phyloP scores from a whole-genome alignment of 257 asterid species.

The Paraleonurus japonicus region DNA sequence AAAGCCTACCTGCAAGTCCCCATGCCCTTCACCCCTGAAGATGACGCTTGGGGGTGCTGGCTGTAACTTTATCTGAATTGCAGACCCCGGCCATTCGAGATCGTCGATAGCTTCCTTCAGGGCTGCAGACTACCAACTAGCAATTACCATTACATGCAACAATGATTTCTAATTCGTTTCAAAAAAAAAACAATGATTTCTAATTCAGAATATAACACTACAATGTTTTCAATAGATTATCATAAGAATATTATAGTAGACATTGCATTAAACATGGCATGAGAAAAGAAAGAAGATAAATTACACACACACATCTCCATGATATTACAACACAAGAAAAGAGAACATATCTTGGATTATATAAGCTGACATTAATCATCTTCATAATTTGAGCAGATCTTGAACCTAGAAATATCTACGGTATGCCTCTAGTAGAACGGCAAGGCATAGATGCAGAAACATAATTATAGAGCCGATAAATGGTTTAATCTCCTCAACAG shows the following conservation, averaged over 20 bases:
- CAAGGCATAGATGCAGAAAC: too few species aligned
- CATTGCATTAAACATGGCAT: neutral
- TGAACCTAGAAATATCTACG: too few species aligned
- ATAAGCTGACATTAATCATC: neutral
- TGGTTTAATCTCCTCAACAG: neutral
- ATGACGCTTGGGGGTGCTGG: slow-evolving; percentile 85
- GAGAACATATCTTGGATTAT: neutral
- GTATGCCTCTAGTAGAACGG: too few species aligned
- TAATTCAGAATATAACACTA: neutral
- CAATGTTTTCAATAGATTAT: neutral
- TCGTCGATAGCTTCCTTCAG: slow-evolving; percentile 96
- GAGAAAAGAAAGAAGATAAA: neutral
- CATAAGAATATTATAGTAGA: neutral
- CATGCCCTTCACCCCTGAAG: slow-evolving; percentile 93
- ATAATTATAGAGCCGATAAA: neutral
- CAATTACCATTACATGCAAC: slow-evolving; percentile 11
- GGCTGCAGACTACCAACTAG: slow-evolving; percentile 73
- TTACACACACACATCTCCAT: neutral
- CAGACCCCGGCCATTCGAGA: slow-evolving; percentile 98
- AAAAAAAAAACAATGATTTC: neutral
- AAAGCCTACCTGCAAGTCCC: slow-evolving; percentile 79
- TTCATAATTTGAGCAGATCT: neutral
- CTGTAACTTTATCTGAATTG: slow-evolving; percentile 69
- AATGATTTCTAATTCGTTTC: neutral
- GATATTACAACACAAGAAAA: neutral